A percentile compares a stretch with the other conserved stretches of the same genome.
Conservation (phyloP, 2,329 filamentous ascomycete species). For the Fusarium pseudonygamai region DNA sequence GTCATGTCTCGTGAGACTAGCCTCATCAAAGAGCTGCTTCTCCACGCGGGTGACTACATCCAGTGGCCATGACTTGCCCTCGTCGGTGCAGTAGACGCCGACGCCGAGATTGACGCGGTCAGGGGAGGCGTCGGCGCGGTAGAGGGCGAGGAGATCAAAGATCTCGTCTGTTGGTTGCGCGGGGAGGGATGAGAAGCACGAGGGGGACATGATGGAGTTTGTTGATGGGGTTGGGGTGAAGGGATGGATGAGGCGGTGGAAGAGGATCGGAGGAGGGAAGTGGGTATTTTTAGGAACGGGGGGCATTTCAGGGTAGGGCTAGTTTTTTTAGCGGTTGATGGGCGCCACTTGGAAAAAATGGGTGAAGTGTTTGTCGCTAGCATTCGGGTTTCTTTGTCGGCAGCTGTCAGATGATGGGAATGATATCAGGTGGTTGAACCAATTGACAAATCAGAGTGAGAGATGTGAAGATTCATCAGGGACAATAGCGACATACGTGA, state of each 20-base stretch:
- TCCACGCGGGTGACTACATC: constrained; percentile 32
- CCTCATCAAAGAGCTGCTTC: constrained; percentile 26
- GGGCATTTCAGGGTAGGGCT: constrained; percentile 14
- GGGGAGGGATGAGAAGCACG: constrained; percentile 14
- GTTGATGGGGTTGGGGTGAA: neutral
- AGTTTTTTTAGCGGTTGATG: neutral
- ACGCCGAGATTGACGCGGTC: constrained; percentile 37
- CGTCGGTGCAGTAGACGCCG: constrained; percentile 38
- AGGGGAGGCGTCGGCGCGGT: constrained; percentile 24
- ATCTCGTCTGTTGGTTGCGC: constrained; percentile 25
- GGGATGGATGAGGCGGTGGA: constrained; percentile 8
- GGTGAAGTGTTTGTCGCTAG: neutral
- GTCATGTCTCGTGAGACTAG: constrained; percentile 28
- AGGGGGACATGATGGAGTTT: constrained; percentile 2
- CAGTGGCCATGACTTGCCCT: constrained; percentile 38
- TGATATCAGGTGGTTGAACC: neutral
- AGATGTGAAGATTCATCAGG: rapidly evolving
- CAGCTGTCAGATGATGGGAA: neutral
- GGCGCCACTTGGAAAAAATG: neutral
- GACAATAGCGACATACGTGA: neutral
- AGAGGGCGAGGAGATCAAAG: constrained; percentile 24
- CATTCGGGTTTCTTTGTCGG: neutral
- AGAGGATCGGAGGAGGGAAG: constrained; percentile 18
- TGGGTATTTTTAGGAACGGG: constrained; percentile 21
- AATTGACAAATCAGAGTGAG: neutral